Base-by-base conservation (phyloP, 1,284 basidiomycete species). In the Ceratobasidium sp. region DNA sequence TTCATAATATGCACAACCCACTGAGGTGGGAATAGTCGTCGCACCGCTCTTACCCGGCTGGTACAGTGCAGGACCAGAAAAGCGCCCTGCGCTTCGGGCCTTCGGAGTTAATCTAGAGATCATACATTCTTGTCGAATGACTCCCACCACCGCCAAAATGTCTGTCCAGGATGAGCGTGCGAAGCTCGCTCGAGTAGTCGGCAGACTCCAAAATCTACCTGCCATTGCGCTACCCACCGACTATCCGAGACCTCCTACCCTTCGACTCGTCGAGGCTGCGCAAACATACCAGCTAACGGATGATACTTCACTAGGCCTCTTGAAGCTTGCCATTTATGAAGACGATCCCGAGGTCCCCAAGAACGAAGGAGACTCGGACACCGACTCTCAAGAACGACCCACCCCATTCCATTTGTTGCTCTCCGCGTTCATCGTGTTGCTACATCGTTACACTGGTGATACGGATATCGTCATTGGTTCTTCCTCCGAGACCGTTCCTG, bases 401-500 rank as follows among this genome's bases (percentile, higher is more conserved):
- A 93, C 94, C 2, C 90, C 92, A 1, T 97, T 95, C 78, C 94
- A 98, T 77, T 84, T 99, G 15, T 86, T 99, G 52, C 85, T 99
- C 52, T 88, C 96, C 20, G 91, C 96, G 0, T 98, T 99, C 79
- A 86, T 88, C 25, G 91, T 97, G 40, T 83, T 99, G 38, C 82
- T 99, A 13, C 94, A 98, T 82, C 86, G 97, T 47, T 98, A 96
- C 81, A 98, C 97, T 0, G 95, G 93, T 60, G 97, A 99, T 79
- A 96, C 90, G 13, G 95, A 98, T 75, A 84, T 99, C 72, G 86
- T 98, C 71, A 91, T 99, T 74, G 96, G 93, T 58, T 95, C 94
- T 0, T 96, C 94, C 17, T 91, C 92, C 20, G 87, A 90, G 0
- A 82, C 86, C n/a, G 87, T 86, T 1, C 85, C 86, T 40, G 87